A percentile compares a stretch with the other conserved stretches of the same genome.
Evolutionary conservation across 148 eudicot genomes (phyloP).

Genomic region (Nepenthes gracilis): DNA sequence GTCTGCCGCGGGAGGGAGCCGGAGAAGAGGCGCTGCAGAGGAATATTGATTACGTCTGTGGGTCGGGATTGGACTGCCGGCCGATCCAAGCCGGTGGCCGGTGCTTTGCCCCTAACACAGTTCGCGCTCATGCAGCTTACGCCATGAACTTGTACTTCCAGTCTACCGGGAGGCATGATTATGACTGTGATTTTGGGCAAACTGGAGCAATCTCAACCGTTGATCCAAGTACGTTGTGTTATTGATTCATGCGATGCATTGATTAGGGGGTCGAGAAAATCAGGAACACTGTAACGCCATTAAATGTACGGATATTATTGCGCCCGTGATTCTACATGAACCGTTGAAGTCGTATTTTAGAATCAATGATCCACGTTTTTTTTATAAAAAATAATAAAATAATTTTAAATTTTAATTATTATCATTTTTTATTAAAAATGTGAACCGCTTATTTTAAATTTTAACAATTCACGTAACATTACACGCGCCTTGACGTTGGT

Average conservation of each 20-base stretch:
- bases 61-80: not conserved
- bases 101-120: not conserved
- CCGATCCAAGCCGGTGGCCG: not conserved
- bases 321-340: too few species aligned
- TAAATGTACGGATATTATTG: too few species aligned
- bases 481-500: too few species aligned
- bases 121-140: not conserved
- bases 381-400: too few species aligned
- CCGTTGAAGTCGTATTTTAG: too few species aligned
- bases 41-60: constrained; percentile 4
- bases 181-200: not conserved
- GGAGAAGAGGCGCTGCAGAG: constrained; percentile 1
- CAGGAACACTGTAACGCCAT: too few species aligned
- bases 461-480: too few species aligned
- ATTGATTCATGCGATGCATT: not conserved
- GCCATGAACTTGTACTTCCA: not conserved
- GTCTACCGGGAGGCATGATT: not conserved
- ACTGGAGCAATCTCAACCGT: not conserved
- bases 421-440: too few species aligned
- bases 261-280: not conserved
- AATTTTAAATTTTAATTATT: too few species aligned
- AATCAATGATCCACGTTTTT: too few species aligned
- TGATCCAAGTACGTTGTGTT: constrained; percentile 3
- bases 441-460: too few species aligned
- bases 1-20: not conserved